Conservation (phyloP, 805 yeast genomes). For the Tetrapisispora pingtungensis region DNA sequence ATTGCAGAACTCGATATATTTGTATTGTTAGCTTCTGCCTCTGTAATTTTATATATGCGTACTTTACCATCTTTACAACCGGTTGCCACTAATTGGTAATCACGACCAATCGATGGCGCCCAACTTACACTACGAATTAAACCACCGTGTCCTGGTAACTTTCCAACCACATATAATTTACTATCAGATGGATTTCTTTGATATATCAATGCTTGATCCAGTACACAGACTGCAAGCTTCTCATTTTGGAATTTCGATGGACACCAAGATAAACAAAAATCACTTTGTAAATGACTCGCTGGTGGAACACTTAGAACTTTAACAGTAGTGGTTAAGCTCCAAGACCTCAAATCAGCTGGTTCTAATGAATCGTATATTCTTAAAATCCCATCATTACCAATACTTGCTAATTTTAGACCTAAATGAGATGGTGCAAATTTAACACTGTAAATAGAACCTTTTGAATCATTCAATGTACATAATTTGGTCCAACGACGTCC, state of each 20-base stretch:
- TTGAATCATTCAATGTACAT: conserved; percentile 73
- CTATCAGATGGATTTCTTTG: conserved; percentile 24
- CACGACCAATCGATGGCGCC: conserved; percentile 95
- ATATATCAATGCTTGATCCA: conserved; percentile 82
- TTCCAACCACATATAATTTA: conserved; percentile 47
- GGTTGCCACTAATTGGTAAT: conserved; percentile 81
- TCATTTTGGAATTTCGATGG: conserved; percentile 76
- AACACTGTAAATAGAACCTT: conserved; percentile 84
- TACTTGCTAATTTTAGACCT: conserved; percentile 73
- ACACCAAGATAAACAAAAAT: conserved; percentile 84
- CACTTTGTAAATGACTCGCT: conserved; percentile 72
- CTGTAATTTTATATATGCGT: conserved; percentile 68
- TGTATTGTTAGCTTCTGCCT: conserved; percentile 13
- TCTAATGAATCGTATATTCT: conserved; percentile 82
- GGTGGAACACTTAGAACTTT: conserved; percentile 60
- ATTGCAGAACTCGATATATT: not conserved
- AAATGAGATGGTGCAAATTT: conserved; percentile 78
- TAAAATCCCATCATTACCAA: conserved; percentile 81
- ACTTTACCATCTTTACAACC: conserved; percentile 93
- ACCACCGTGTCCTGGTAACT: conserved; percentile 76
- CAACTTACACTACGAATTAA: conserved; percentile 81
- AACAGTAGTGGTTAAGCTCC: conserved; percentile 71
- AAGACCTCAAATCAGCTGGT: conserved; percentile 74
- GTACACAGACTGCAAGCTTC: conserved; percentile 70
- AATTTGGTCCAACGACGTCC: conserved; percentile 77